phyloP scores from a whole-genome alignment of 148 eudicot genomes.

The Vaccinium darrowii region DNA sequence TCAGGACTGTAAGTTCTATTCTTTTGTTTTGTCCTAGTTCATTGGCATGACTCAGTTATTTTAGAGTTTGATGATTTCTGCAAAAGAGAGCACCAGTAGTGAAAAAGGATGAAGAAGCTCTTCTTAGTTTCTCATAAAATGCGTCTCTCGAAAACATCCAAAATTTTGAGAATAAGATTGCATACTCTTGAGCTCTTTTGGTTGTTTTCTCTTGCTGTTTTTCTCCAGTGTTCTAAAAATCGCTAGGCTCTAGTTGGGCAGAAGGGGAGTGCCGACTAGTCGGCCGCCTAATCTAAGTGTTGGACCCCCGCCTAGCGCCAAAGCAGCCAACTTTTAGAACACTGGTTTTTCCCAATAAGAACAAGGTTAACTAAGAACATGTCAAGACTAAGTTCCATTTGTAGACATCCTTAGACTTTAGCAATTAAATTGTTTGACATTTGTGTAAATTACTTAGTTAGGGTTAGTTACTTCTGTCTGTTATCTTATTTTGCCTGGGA shows the following conservation, averaged over 20 bases:
- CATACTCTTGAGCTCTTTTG: background rate
- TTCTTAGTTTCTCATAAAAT: background rate
- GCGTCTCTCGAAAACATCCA: background rate
- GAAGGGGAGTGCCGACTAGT: too few species aligned
- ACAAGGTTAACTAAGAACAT: background rate
- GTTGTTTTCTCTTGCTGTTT: background rate
- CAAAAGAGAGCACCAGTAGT: background rate
- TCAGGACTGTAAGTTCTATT: slow-evolving; percentile 51
- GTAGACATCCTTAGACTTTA: background rate
- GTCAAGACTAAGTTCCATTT: background rate
- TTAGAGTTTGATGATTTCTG: background rate
- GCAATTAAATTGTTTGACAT: background rate
- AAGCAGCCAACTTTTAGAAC: too few species aligned
- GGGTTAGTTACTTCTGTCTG: background rate
- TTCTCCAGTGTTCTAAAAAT: too few species aligned
- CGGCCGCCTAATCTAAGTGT: too few species aligned
- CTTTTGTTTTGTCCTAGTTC: too few species aligned
- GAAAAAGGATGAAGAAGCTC: background rate
- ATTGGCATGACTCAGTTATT: too few species aligned
- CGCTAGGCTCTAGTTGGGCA: too few species aligned
- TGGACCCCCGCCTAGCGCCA: too few species aligned
- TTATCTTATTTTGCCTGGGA: background rate
- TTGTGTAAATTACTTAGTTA: background rate
- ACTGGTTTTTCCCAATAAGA: background rate
- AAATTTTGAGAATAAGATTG: background rate